Percentiles rank a stretch among this genome's conserved stretches.
Evolutionary conservation across 1,139 yeast genomes (phyloP).

Genomic region (Nakaseomyces nivariensis): DNA sequence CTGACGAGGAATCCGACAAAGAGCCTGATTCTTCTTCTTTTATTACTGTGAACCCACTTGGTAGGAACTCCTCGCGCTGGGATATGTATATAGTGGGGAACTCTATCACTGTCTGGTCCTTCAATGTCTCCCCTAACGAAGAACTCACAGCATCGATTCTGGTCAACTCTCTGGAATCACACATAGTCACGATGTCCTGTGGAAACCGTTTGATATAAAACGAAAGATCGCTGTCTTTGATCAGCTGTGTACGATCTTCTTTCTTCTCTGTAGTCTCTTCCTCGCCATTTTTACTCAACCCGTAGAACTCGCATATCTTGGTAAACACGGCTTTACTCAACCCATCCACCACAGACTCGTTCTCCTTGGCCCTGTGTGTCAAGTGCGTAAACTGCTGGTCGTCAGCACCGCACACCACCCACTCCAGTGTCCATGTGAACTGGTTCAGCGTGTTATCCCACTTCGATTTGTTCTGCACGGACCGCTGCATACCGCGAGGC

Average conservation of each 20-base stretch:
- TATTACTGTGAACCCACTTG: conserved; percentile 11
- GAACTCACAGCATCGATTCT: conserved; percentile 14
- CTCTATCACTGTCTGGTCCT: conserved; percentile 57
- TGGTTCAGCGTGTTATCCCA: conserved; percentile 57
- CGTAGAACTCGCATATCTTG: conserved; percentile 18
- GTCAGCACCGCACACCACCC: conserved; percentile 38
- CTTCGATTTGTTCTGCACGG: conserved; percentile 56
- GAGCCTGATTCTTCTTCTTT: conserved; percentile 6
- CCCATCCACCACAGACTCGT: conserved; percentile 18
- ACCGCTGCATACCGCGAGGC: conserved; percentile 73
- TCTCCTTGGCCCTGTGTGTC: conserved; percentile 38
- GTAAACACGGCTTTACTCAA: conserved; percentile 23
- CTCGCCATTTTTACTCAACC: conserved; percentile 5
- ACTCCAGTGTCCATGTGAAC: conserved; percentile 75
- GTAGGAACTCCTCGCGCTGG: conserved; percentile 12
- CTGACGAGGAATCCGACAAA: conserved; percentile 16
- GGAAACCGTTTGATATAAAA: conserved; percentile 27
- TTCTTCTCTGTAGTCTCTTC: conserved; percentile 9
- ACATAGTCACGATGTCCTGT: conserved; percentile 12
- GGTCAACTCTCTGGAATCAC: conserved; percentile 22
- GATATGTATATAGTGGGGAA: conserved; percentile 60
- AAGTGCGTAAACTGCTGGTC: conserved; percentile 30
- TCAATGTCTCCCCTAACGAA: conserved; percentile 37
- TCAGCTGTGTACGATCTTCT: conserved; percentile 12
- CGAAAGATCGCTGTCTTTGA: conserved; percentile 12